These are phyloP conservation scores for Neurospora crassa DNA, from an alignment of 2,329 filamentous ascomycete species.

Conservation along the genomic window DNA sequence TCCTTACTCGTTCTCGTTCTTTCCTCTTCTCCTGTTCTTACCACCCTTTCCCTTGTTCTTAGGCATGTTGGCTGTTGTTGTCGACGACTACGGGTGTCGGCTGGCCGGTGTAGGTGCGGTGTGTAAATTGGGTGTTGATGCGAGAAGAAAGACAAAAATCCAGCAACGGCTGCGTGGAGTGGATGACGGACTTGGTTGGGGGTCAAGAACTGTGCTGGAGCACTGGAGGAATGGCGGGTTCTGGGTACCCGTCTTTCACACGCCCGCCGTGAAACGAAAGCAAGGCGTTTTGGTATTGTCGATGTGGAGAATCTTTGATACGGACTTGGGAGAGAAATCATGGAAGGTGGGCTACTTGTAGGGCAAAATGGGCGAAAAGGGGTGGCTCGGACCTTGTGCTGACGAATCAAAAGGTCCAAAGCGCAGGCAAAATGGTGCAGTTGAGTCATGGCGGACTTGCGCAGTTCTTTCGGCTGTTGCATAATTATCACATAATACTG, in stretches of 20 bases:
- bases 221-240: background rate
- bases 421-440: background rate
- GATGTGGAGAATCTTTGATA: background rate
- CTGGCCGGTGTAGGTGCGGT: background rate
- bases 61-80: constrained; percentile 15
- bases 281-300: background rate
- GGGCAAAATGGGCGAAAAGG: background rate
- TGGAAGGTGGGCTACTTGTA: background rate
- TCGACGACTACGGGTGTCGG: background rate
- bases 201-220: background rate
- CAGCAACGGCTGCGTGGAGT: background rate
- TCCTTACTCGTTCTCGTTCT: constrained; percentile 80
- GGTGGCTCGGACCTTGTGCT: background rate
- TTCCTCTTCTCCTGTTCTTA: constrained; percentile 96
- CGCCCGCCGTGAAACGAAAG: background rate
- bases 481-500: too few relatives aligned
- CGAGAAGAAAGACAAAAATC: background rate
- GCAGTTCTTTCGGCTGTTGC: too few relatives aligned
- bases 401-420: background rate
- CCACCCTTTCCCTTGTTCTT: constrained; percentile 58
- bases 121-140: background rate
- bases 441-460: background rate
- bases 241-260: background rate
- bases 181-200: background rate
- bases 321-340: background rate